Conservation (phyloP, 1,284 basidiomycete species). For the Fomitopsis schrenkii region DNA sequence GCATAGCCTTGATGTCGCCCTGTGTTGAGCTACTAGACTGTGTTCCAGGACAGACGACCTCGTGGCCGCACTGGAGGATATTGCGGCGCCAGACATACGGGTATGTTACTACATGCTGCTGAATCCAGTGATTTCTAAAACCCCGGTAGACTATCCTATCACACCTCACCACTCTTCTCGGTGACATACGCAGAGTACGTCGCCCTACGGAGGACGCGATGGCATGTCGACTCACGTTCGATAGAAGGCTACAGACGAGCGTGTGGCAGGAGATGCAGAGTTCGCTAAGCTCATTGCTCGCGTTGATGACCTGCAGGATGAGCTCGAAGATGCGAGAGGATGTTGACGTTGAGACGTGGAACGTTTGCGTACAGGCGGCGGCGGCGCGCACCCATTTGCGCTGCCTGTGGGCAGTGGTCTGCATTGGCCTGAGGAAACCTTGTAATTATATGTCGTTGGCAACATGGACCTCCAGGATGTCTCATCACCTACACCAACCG, state of each 20-base stretch:
- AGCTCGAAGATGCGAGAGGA: not conserved
- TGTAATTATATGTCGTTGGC: no score
- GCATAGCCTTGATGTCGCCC: not conserved
- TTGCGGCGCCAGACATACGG: not conserved
- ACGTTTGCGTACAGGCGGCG: no score
- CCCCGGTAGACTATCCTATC: not conserved
- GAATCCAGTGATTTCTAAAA: not conserved
- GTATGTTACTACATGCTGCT: not conserved
- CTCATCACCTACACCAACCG: no score
- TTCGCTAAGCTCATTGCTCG: not conserved
- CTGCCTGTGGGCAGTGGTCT: no score
- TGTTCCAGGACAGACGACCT: not conserved
- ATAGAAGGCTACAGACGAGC: not conserved
- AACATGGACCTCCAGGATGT: no score
- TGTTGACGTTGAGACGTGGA: no score
- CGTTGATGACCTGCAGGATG: not conserved
- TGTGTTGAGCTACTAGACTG: not conserved
- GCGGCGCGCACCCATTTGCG: no score
- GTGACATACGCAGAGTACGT: conserved; percentile 10
- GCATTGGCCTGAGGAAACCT: no score
- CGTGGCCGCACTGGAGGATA: not conserved
- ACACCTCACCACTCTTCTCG: conserved; percentile 1
- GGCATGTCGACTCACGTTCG: not conserved
- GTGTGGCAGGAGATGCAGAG: not conserved
- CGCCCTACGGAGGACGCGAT: no score